phyloP scores from a whole-genome alignment of 768 basidiomycete species.

The Trametopsis cervina region DNA sequence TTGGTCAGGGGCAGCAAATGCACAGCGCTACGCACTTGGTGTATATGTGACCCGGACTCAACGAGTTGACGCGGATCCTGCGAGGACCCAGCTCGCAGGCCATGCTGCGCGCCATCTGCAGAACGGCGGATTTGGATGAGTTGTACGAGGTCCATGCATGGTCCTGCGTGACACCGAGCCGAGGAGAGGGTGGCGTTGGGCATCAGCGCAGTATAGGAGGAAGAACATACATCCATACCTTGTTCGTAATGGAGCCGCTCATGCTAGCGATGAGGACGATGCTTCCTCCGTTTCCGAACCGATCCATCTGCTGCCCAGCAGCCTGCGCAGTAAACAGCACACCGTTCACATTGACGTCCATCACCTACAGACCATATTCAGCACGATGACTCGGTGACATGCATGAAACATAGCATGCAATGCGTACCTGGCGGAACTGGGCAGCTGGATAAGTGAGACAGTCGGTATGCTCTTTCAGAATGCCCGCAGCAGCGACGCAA shows the following conservation, averaged over 20 bases:
- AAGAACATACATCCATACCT: constrained; percentile 36
- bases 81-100: constrained; percentile 68
- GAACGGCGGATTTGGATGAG: constrained; percentile 67
- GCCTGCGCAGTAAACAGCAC: constrained; percentile 31
- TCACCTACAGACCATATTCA: constrained; percentile 40
- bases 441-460: constrained; percentile 61
- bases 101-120: constrained; percentile 80
- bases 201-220: background rate
- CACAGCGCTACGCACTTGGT: constrained; percentile 42
- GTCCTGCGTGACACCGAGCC: constrained; percentile 35
- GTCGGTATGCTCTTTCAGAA: constrained; percentile 46
- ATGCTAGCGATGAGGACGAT: constrained; percentile 38
- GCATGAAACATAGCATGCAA: no score
- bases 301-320: constrained; percentile 29
- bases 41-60: constrained; percentile 75
- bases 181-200: background rate
- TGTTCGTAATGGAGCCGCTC: constrained; percentile 53
- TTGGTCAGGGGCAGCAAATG: background rate
- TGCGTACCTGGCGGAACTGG: constrained; percentile 52
- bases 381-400: no score
- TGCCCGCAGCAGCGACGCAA: constrained; percentile 74
- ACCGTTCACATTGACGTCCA: constrained; percentile 54
- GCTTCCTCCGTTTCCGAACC: constrained; percentile 30
- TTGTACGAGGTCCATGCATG: constrained; percentile 76
- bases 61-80: constrained; percentile 64